phyloP scores from a whole-genome alignment of 1,284 basidiomycete genomes.

The Heterobasidion annosum region DNA sequence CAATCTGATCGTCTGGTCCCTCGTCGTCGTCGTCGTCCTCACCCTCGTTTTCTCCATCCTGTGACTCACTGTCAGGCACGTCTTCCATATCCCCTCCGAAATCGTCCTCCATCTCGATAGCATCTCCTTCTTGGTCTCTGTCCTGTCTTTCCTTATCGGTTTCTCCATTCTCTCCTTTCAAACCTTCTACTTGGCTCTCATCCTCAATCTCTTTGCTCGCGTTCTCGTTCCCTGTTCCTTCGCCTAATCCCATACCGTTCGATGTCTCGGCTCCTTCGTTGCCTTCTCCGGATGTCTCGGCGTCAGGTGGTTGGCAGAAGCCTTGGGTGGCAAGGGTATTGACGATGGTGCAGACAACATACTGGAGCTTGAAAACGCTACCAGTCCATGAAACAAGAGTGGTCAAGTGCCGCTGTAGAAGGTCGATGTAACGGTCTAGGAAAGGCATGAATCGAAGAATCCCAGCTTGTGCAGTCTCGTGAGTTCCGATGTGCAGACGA shows the following conservation, averaged over 20 bases:
- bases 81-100: constrained; percentile 81
- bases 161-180: constrained; percentile 67
- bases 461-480: constrained; percentile 16
- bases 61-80: constrained; percentile 47
- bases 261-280: constrained; percentile 44
- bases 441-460: constrained; percentile 54
- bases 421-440: constrained; percentile 44
- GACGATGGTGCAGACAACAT: constrained; percentile 70
- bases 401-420: constrained; percentile 47
- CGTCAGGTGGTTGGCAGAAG: constrained; percentile 85
- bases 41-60: constrained; percentile 36
- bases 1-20: constrained; percentile 76
- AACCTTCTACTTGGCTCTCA: constrained; percentile 93
- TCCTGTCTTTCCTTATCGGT: constrained; percentile 39
- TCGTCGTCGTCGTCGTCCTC: constrained; percentile 48
- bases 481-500: constrained; percentile 19
- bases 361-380: constrained; percentile 78
- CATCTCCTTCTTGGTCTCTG: constrained; percentile 59
- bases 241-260: constrained; percentile 81
- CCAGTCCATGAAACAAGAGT: constrained; percentile 61
- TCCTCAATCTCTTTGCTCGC: constrained; percentile 92
- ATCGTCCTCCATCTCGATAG: constrained; percentile 70
- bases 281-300: constrained; percentile 39
- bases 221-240: constrained; percentile 79
- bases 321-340: constrained; percentile 76